These are phyloP conservation scores for Cinnamomum micranthum DNA, from an alignment of 164 flowering plant genomes.

Conservation along the genomic window DNA sequence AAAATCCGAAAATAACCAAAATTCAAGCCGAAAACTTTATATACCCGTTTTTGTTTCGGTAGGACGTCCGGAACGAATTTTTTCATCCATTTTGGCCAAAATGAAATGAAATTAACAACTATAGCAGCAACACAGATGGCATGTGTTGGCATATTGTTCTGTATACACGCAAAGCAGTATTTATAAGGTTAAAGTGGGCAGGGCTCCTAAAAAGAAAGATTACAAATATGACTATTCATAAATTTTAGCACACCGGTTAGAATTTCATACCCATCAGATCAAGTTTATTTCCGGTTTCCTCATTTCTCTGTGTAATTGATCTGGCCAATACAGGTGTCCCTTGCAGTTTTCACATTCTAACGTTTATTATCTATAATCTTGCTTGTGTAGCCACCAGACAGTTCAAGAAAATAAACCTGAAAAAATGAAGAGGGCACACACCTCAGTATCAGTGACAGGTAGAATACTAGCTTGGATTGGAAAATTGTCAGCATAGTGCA, in stretches of 20 bases:
- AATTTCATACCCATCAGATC: background rate
- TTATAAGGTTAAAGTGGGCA: background rate
- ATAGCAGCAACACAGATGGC: too few species aligned
- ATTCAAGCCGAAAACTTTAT: too few species aligned
- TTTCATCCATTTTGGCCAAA: too few species aligned
- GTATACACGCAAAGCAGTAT: background rate
- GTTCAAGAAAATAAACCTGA: background rate
- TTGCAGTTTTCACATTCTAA: background rate
- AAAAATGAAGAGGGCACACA: slow-evolving; percentile 13
- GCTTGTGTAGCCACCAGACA: background rate
- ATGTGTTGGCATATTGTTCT: too few species aligned
- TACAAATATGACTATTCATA: background rate
- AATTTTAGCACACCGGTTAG: background rate
- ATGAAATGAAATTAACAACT: too few species aligned
- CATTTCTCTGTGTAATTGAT: background rate
- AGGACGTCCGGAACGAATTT: too few species aligned
- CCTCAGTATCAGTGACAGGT: slow-evolving; percentile 87
- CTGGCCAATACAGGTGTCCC: background rate
- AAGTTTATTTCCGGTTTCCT: background rate
- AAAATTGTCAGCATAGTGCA: slow-evolving; percentile 91
- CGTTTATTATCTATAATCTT: background rate
- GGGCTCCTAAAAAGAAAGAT: background rate
- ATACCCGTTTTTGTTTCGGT: too few species aligned
- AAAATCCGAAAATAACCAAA: too few species aligned
- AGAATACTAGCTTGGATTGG: slow-evolving; percentile 86